Conservation (phyloP, 805 yeast genomes). For the Ogataea wickerhamii region DNA sequence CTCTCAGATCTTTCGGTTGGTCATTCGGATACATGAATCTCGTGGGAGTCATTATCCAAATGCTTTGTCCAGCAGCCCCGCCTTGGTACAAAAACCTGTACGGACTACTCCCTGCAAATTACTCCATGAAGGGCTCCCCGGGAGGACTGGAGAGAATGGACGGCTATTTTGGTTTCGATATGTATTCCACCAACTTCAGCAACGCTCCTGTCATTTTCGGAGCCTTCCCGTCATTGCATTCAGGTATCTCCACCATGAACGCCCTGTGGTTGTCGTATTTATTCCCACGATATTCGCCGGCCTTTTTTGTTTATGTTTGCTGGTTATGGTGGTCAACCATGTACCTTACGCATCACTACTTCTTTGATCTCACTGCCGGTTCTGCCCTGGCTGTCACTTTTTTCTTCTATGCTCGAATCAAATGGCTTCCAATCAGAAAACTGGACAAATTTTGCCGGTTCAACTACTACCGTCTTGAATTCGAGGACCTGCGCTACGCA, state of each 20-base stretch:
- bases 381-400: slow-evolving; percentile 69
- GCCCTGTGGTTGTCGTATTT: slow-evolving; percentile 77
- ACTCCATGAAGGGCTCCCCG: slow-evolving; percentile 85
- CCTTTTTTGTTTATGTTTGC: slow-evolving; percentile 71
- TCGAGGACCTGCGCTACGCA: slow-evolving; percentile 27
- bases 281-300: slow-evolving; percentile 63
- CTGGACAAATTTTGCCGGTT: slow-evolving; percentile 61
- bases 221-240: slow-evolving; percentile 67
- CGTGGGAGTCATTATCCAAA: slow-evolving; percentile 75
- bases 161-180: slow-evolving; percentile 64
- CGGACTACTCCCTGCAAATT: slow-evolving; percentile 84
- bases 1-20: slow-evolving; percentile 78
- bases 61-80: slow-evolving; percentile 86
- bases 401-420: slow-evolving; percentile 66
- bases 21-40: slow-evolving; percentile 93
- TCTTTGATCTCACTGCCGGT: slow-evolving; percentile 87
- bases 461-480: slow-evolving; percentile 50
- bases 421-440: slow-evolving; percentile 56
- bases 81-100: slow-evolving; percentile 89
- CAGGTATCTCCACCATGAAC: slow-evolving; percentile 90
- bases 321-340: slow-evolving; percentile 99
- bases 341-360: slow-evolving; percentile 95
- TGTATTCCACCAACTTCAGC: slow-evolving; percentile 74
- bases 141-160: slow-evolving; percentile 93
- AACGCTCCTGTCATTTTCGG: slow-evolving; percentile 93